Conservation (phyloP, 768 basidiomycete species). For the Mycena metata region DNA sequence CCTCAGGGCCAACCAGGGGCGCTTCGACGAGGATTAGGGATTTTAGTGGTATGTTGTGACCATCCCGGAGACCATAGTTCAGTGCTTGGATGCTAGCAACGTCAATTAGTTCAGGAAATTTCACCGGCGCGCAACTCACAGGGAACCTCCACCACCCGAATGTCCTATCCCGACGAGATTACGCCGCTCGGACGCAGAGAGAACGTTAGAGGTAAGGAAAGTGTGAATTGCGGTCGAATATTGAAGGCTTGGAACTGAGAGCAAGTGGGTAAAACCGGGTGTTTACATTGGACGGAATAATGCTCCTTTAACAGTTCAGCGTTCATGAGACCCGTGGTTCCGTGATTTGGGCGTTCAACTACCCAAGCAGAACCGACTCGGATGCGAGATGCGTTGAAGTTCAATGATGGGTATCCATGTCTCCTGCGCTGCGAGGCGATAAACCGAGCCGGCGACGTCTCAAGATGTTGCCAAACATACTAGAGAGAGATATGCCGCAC, state of each 20-base stretch:
- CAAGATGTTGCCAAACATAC: not conserved
- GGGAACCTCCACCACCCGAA: constrained; percentile 33
- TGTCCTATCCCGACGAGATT: constrained; percentile 36
- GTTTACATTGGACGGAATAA: constrained; percentile 27
- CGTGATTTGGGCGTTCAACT: constrained; percentile 32
- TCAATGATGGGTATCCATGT: constrained; percentile 32
- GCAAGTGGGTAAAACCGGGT: not conserved
- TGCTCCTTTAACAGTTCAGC: constrained; percentile 22
- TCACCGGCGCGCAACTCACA: constrained; percentile 13
- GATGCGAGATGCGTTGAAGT: no score
- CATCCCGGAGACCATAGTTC: constrained; percentile 15
- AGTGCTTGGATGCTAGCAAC: constrained; percentile 25
- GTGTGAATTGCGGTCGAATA: constrained; percentile 32
- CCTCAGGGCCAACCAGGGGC: constrained; percentile 25
- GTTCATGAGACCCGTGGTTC: constrained; percentile 23
- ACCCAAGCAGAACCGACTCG: constrained; percentile 27
- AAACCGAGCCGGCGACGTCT: not conserved
- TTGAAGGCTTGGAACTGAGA: constrained; percentile 29
- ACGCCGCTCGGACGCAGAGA: constrained; percentile 22
- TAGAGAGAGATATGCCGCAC: constrained; percentile 22
- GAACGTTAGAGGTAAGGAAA: constrained; percentile 32
- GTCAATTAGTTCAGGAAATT: not conserved
- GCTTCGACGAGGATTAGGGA: constrained; percentile 21
- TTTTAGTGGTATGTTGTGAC: constrained; percentile 16
- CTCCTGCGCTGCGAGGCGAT: constrained; percentile 17